Evolutionary conservation across 192 early-diverging fungal genomes (phyloP), one percentile per base, ranked within the genome.

Genomic region (Backusella macrospora): DNA sequence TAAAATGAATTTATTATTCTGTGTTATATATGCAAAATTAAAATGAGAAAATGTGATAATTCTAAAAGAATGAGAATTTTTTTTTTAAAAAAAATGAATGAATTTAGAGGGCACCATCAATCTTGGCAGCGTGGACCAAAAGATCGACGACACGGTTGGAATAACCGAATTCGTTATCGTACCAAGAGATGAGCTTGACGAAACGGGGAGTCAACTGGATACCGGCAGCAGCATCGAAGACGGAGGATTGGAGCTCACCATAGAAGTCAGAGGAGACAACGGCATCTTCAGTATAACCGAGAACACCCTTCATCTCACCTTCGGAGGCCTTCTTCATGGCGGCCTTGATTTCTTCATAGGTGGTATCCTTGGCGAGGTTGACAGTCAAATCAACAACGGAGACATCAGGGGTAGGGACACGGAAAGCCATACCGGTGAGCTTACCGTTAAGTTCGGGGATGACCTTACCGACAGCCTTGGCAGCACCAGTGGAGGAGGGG

Each of bases 391-490:
- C 98, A 73, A 99, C 96, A 65, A 99, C 95, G 29, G 96, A 98
- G 70, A 99, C 98, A 80, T 98, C 95, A 81, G 93, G 86, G 79
- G 91, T 93, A 45, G 92, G 91, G 72, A 99, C 94, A 87, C 96
- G 94, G 90, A 99, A 96, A 72, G 96, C 90, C 96, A 99, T 96
- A 79, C 96, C 96, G 48, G 98, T 98, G 68, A 98, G 86, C 87
- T 96, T 98, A 40, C 48, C 68, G 43, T 70, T 95, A 72, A 98
- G 88, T 48, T 84, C 80, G 66, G 98, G 98, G 67, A 98, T 93
- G 67, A 99, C 96, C 90, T 97, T 97, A 67, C 96, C 96, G 80
- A 99, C 98, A 68, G 98, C 95, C 90, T 98, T 98, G 87, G 98
- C 98, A 66, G 98, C 98, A 74, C 98, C 98, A 62, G 96, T 99